phyloP scores from a whole-genome alignment of 495 filamentous ascomycete genomes.

The Corynascus novoguineensis region DNA sequence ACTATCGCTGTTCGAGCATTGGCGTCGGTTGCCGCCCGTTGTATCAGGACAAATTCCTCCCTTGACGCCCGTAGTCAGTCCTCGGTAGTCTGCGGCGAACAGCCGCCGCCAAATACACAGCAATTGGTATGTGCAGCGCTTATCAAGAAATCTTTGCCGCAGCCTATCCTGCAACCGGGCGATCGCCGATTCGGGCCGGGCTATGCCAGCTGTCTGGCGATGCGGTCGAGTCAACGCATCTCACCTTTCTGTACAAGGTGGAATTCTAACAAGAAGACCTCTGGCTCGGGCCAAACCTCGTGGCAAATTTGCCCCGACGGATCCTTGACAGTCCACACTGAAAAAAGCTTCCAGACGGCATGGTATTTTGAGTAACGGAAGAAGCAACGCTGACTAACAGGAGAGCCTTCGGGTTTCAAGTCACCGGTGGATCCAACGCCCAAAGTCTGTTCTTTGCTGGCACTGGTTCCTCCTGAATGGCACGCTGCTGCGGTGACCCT shows the following conservation, averaged over 20 bases:
- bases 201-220: background rate
- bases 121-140: background rate
- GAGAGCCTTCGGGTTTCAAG: background rate
- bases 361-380: background rate
- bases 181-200: background rate
- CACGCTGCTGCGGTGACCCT: background rate
- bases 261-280: too few species aligned
- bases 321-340: background rate
- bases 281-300: background rate
- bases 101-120: too few species aligned
- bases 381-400: background rate
- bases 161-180: background rate
- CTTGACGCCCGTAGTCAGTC: constrained; percentile 1
- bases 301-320: background rate
- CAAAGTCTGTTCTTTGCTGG: background rate
- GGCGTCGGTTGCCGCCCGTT: background rate
- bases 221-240: background rate
- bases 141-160: background rate
- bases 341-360: background rate
- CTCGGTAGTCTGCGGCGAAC: background rate
- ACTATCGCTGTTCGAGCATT: background rate
- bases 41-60: constrained; percentile 4
- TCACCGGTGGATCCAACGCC: background rate
- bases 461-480: background rate
- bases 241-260: too few species aligned